Evolutionary conservation across 1,139 yeast species (phyloP).

Genomic region (Hyphopichia khmerensis): DNA sequence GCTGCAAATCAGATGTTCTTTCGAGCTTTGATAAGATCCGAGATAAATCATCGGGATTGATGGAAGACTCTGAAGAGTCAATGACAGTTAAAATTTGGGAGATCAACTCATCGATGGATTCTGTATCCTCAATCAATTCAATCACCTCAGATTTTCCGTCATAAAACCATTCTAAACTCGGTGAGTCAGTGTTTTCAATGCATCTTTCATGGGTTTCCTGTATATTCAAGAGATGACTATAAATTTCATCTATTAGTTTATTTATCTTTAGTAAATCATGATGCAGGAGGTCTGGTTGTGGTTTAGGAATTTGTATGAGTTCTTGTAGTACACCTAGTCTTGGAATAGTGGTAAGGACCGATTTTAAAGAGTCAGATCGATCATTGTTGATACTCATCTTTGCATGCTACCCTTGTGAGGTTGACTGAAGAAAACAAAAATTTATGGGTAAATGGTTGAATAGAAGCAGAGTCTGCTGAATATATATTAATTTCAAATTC

Average conservation of each 20-base stretch:
- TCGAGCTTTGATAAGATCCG: slow-evolving; percentile 27
- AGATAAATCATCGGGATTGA: slow-evolving; percentile 11
- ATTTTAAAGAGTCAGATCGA: slow-evolving; percentile 9
- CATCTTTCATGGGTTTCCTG: slow-evolving; percentile 14
- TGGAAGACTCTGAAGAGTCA: slow-evolving; percentile 34
- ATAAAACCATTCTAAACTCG: slow-evolving; percentile 42
- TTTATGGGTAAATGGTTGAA: too few species aligned
- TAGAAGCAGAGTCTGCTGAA: too few species aligned
- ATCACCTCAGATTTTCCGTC: slow-evolving; percentile 47
- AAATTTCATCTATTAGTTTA: slow-evolving; percentile 32
- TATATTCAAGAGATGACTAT: slow-evolving; percentile 23
- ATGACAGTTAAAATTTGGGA: slow-evolving; percentile 33
- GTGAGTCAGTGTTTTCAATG: slow-evolving; percentile 6
- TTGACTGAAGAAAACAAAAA: too few species aligned
- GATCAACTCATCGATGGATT: slow-evolving; percentile 48
- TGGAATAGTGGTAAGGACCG: slow-evolving; percentile 19
- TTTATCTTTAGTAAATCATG: slow-evolving; percentile 32
- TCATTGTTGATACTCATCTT: slow-evolving; percentile 1
- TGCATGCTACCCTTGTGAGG: slow-evolving; percentile 1
- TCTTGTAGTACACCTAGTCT: slow-evolving; percentile 35
- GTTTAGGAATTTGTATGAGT: slow-evolving; percentile 21
- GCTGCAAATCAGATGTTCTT: slow-evolving; percentile 36
- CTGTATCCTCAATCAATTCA: slow-evolving; percentile 36
- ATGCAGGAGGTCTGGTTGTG: slow-evolving; percentile 18
- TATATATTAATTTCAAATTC: too few species aligned